Evolutionary conservation across 805 yeast genomes (phyloP).

Genomic region (Candida maesae): DNA sequence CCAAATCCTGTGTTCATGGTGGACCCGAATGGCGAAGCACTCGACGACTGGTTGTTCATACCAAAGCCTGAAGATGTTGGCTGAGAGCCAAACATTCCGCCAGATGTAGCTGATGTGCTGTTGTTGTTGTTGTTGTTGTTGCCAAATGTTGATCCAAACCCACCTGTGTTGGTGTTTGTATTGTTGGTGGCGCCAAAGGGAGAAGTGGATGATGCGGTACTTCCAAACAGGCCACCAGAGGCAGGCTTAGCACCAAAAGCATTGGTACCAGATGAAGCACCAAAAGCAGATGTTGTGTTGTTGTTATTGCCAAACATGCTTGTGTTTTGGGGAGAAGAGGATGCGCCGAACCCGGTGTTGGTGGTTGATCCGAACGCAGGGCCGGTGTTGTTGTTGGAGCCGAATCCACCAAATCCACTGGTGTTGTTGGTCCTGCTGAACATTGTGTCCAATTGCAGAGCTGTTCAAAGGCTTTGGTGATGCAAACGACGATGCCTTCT

Average conservation of each 20-base stretch:
- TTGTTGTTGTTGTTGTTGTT: constrained; percentile 25
- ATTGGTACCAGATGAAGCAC: constrained; percentile 15
- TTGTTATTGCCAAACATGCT: constrained; percentile 37
- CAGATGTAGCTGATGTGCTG: constrained; percentile 28
- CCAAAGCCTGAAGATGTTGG: constrained; percentile 28
- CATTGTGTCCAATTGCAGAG: constrained; percentile 12
- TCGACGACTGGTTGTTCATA: constrained; percentile 12
- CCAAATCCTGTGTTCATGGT: constrained; percentile 20
- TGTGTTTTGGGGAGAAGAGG: constrained; percentile 25
- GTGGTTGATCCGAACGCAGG: constrained; percentile 27
- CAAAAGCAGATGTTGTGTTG: constrained; percentile 27
- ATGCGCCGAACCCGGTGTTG: constrained; percentile 26
- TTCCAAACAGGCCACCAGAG: constrained; percentile 20
- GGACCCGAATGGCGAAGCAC: constrained; percentile 41
- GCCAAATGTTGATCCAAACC: constrained; percentile 37
- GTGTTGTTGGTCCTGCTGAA: constrained; percentile 26
- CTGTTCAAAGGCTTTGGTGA: too few relatives aligned
- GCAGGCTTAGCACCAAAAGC: constrained; percentile 28
- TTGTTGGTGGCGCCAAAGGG: constrained; percentile 31
- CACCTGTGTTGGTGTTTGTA: constrained; percentile 30
- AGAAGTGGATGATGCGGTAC: constrained; percentile 21
- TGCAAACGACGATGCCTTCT: too few relatives aligned
- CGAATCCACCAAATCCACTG: constrained; percentile 33
- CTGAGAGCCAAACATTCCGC: constrained; percentile 39
- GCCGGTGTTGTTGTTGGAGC: constrained; percentile 27